Evolutionary conservation across 345 rosid genomes (phyloP), one percentile per base, ranked within the genome.

Genomic region (Zanthoxylum bungeanum): DNA sequence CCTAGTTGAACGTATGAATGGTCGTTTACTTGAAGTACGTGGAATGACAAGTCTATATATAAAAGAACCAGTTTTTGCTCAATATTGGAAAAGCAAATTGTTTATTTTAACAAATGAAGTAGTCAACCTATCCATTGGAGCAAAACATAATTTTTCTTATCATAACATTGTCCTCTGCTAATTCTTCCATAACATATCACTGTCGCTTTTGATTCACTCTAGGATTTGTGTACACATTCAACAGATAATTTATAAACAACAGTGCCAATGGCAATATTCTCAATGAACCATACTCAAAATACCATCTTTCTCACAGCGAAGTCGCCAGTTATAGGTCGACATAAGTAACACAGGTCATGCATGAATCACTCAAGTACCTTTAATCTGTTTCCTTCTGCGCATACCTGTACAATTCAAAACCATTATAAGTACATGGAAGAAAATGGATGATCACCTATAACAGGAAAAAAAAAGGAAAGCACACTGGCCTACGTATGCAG

Each of bases 381-480:
- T 57, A 19, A 30, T 69, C 4, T 12, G 51, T 65, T 81, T 76
- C 79, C 66, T 81, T 70, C 83, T 74, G 30, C 74, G 72, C 19
- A 12, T 44, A 34, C 72, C 84, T 81, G 82, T 60, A 22, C 51
- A 60, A 70, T 30, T 17, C 31, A 70, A 58, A 39, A 40, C 30
- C 27, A 14, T 31, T 33, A 27, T 19, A 40, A 33, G 65, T 21
- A 59, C 22, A 70, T 46, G 25, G 59, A 25, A 42, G 2, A 57
- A 44, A 5, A 14, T 0, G 31, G 57, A 46, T 58, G 57, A 46
- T 58, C 40, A 16, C 39, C 21, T 40, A 27, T 50, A 39, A 68
- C 16, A 7, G 46, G 34, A 17, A 69, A 27, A 40, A 24, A 17
- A 69, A 27, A 40, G 9, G 53, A 40, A 17, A 40, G 36, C 53